Conservation (phyloP, 2,329 filamentous ascomycete genomes). For the Paraphoma chrysanthemicola region DNA sequence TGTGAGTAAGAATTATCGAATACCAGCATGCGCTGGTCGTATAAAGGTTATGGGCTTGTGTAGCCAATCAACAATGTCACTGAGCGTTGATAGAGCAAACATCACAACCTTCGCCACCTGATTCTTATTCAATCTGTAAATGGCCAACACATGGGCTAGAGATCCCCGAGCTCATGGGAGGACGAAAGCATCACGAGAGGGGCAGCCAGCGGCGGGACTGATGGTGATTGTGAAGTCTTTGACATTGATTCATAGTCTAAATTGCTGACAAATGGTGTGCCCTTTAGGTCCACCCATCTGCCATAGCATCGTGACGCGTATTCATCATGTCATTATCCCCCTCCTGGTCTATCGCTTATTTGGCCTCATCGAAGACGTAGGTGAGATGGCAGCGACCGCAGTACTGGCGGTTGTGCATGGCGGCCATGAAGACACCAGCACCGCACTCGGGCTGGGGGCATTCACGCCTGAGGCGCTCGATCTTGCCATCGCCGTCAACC, state of each 20-base stretch:
- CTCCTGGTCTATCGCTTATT: slow-evolving; percentile 48
- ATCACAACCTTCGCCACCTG: too few species aligned
- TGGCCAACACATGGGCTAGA: background rate
- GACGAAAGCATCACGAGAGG: background rate
- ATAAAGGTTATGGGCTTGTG: too few species aligned
- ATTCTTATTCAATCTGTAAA: background rate
- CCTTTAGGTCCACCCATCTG: slow-evolving; percentile 33
- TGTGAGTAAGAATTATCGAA: too few species aligned
- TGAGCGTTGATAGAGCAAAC: too few species aligned
- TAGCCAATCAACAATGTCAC: too few species aligned
- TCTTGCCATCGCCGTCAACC: slow-evolving; percentile 99
- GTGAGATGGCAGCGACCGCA: slow-evolving; percentile 77
- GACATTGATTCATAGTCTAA: slow-evolving; percentile 34
- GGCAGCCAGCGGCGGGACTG: too few species aligned
- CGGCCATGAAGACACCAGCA: slow-evolving; percentile 99
- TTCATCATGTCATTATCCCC: slow-evolving; percentile 22
- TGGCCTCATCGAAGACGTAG: slow-evolving; percentile 74
- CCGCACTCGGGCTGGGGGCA: slow-evolving; percentile 87
- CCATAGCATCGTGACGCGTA: slow-evolving; percentile 34
- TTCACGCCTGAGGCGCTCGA: slow-evolving; percentile 98
- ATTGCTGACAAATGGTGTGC: slow-evolving; percentile 32
- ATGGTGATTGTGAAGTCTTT: slow-evolving; percentile 13
- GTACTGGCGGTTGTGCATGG: slow-evolving; percentile 99
- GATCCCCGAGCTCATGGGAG: too few species aligned
- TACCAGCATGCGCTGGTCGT: too few species aligned